Base-by-base conservation (phyloP, 768 basidiomycete genomes). In the Mycena amicta region DNA sequence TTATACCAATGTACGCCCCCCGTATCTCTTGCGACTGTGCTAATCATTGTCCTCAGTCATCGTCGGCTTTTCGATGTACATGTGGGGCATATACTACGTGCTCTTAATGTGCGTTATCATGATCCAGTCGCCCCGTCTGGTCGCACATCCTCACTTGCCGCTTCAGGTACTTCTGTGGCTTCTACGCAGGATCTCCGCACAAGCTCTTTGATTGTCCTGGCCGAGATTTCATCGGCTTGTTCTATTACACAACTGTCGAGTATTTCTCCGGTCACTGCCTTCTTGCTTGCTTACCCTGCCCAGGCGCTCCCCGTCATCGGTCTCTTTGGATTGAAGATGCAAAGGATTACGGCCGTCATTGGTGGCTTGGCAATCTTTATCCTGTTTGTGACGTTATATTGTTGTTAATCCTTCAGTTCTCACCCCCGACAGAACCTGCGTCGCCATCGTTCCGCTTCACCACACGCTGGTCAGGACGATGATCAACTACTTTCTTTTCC, bases 401-500 rank as follows among this genome's bases (percentile, higher is more conserved):
- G 16, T 27, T 15, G 23, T 26, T 28, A 37, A 13, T 15, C 25
- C 27, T 22, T 50, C 28, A 33, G 16, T 31, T 51, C 16, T 39
- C 28, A 49, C 53, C 37, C 16, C 45, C 15, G n/a, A 11, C 5
- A 64, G 62, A n/a, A 49, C 50, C 11, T 64, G 55, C 23, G 40
- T 52, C 26, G 43, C 53, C 8, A 30, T 58, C 11, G 57, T 59
- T 20, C 62, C 60, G 67, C 30, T 64, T 60, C 67, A 37, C 26
- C 29, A 31, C 4, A 26, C 27, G 27, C 31, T 13, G 20, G 54
- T 62, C 40, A 11, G 54, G 87, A 85, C 81, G 67, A 76, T 86
- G 71, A 79, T 90, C 66, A 85, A 88, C 74, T 89, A 91, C 66
- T 71, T 88, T 52, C 67, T 91, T n/a, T 95, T 90, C 70, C 89